phyloP scores from a whole-genome alignment of 2,329 filamentous ascomycete genomes.

The Xylariaceae sp. region DNA sequence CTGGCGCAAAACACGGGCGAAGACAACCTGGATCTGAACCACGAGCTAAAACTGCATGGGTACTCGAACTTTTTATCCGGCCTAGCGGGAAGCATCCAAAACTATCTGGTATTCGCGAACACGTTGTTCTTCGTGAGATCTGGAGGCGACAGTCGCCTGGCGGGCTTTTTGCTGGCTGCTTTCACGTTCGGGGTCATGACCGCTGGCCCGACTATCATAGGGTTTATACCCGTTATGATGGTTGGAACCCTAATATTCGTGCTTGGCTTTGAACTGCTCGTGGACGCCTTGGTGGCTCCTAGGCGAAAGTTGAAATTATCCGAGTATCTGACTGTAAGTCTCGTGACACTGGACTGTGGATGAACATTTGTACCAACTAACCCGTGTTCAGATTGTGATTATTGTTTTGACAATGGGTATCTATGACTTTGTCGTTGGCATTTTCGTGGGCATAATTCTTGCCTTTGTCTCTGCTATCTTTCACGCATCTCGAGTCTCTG shows the following conservation, averaged over 20 bases:
- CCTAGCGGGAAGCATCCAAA: slow-evolving; percentile 79
- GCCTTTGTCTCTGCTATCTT: slow-evolving; percentile 88
- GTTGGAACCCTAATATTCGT: slow-evolving; percentile 93
- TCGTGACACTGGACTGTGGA: not conserved
- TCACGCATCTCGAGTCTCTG: slow-evolving; percentile 82
- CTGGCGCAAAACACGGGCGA: slow-evolving; percentile 84
- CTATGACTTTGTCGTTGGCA: slow-evolving; percentile 93
- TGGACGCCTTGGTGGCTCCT: slow-evolving; percentile 83
- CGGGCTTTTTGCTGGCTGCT: slow-evolving; percentile 74
- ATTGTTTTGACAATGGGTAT: slow-evolving; percentile 95
- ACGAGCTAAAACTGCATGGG: slow-evolving; percentile 86
- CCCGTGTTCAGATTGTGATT: slow-evolving; percentile 52
- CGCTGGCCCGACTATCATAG: slow-evolving; percentile 79
- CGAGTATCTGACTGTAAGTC: slow-evolving; percentile 77
- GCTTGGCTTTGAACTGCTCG: slow-evolving; percentile 82
- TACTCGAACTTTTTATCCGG: slow-evolving; percentile 90
- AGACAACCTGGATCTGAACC: slow-evolving; percentile 84
- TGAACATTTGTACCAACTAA: slow-evolving; percentile 14
- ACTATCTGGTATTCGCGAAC: slow-evolving; percentile 96
- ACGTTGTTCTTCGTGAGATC: slow-evolving; percentile 94
- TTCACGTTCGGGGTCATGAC: slow-evolving; percentile 77
- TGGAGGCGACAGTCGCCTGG: slow-evolving; percentile 78
- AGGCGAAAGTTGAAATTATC: slow-evolving; percentile 79
- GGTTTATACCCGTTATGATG: slow-evolving; percentile 93
- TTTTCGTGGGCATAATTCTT: slow-evolving; percentile 82